Conservation (phyloP, 108 stramenopile species). For the Conticribra weissflogii region DNA sequence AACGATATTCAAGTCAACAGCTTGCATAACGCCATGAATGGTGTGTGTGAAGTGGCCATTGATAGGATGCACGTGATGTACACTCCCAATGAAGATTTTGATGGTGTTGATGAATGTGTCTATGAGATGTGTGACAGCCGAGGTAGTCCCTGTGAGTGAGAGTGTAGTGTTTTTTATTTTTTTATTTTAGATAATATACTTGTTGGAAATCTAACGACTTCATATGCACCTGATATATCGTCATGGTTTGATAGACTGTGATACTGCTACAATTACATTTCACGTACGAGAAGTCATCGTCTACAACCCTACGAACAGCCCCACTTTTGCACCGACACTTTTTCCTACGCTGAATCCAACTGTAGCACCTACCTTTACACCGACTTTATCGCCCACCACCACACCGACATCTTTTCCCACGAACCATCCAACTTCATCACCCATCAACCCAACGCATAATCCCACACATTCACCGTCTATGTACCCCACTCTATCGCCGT, state of each 20-base stretch:
- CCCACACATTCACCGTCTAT: too few species aligned
- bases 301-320: not conserved
- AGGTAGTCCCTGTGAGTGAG: not conserved
- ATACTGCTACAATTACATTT: not conserved
- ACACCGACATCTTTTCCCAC: not conserved
- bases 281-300: not conserved
- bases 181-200: not conserved
- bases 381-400: not conserved
- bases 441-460: not conserved
- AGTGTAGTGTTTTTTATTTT: not conserved
- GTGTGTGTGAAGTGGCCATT: not conserved
- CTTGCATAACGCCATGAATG: not conserved
- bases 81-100: not conserved
- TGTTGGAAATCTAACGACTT: not conserved
- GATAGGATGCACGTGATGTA: not conserved
- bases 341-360: not conserved
- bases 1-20: not conserved
- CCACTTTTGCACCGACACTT: not conserved
- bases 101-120: not conserved
- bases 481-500: too few species aligned
- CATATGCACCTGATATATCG: not conserved
- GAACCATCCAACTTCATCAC: not conserved
- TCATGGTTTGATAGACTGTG: not conserved
- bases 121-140: not conserved
- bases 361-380: not conserved